Base-by-base conservation (phyloP, 139 green algal species). In the Raphidocelis subcapitata region DNA sequence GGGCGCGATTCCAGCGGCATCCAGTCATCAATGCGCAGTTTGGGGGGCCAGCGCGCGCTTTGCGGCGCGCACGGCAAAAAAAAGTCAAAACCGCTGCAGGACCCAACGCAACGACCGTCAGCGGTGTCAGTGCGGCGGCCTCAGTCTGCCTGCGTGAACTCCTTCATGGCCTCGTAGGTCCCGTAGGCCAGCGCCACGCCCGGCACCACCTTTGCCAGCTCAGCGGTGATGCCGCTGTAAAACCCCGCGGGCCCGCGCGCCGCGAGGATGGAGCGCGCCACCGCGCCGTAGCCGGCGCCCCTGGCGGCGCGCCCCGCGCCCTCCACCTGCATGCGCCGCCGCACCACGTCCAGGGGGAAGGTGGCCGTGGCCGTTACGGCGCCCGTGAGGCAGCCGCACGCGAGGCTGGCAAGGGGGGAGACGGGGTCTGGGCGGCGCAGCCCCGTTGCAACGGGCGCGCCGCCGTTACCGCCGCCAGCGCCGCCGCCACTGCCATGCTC, bases 141-240 rank as follows among this genome's bases (percentile, higher is more conserved):
- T 51, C 28, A 69, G 32, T 57, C n/a, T 35, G 62, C 62, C 28
- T 69, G 35, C 47, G 69, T 47, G 60, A 44, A 69, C 46, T 51
- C 71, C 72, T 92, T 93, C 31, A 90, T 75, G 29, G 73, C 47
- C 65, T 98, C 93, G 56, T 98, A 98, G 0, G 82, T 88, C 51
- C 87, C 89, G 73, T 96, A 98, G 3, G 91, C 90, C 44, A 98
- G 95, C 31, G 90, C 90, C 37, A 98, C 94, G 1, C 93, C 93
- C 0, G 93, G 93, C 23, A 97, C 51, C 32, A 96, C 93, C 76
- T 98, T 98, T 77, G 79, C 86, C 72, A 97, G 98, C 75, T 98
- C 93, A 0, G 93, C 85, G 0, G 95, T 37, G 54, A 98, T 94
- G 66, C 93, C 93, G 0, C 79, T 47, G 67, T 97, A 98, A 62